phyloP scores from a whole-genome alignment of 305 asterid species.

The Rubia balearica region DNA sequence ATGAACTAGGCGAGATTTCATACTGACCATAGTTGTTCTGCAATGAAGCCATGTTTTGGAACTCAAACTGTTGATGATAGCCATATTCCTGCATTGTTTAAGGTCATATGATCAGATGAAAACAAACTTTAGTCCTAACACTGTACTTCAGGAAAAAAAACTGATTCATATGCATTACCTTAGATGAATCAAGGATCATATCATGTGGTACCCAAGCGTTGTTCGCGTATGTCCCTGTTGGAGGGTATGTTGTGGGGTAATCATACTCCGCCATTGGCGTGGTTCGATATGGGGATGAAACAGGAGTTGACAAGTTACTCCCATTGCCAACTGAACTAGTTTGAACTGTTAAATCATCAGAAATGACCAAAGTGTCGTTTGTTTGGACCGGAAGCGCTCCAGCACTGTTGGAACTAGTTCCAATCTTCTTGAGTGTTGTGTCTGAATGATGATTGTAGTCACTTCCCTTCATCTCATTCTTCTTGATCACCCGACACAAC shows the following conservation, averaged over 20 bases:
- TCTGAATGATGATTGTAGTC: constrained; percentile 17
- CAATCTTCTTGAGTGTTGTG: constrained; percentile 17
- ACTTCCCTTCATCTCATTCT: constrained; percentile 28
- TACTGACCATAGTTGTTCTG: constrained; percentile 23
- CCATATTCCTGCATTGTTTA: constrained; percentile 28
- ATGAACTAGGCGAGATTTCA: constrained; percentile 36
- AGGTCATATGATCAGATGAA: constrained; percentile 2
- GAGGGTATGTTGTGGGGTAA: constrained; percentile 13
- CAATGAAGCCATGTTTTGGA: constrained; percentile 23
- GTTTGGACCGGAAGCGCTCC: constrained; percentile 8
- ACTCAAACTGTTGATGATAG: constrained; percentile 17
- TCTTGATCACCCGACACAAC: constrained; percentile 43
- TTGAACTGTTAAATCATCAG: constrained; percentile 24
- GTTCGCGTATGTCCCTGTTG: constrained; percentile 20
- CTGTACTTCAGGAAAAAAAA: not conserved
- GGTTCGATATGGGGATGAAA: constrained; percentile 29
- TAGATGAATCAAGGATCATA: constrained; percentile 39
- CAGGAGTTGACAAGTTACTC: constrained; percentile 36
- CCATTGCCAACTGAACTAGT: constrained; percentile 12
- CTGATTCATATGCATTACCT: constrained; percentile 17
- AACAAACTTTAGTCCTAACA: not conserved
- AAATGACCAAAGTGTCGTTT: constrained; percentile 21
- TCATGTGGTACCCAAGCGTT: constrained; percentile 27
- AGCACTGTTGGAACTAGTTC: constrained; percentile 22
- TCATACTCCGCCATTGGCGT: constrained; percentile 23